Conservation (phyloP, 2,329 filamentous ascomycete species). For the Sphaceloma murrayae region DNA sequence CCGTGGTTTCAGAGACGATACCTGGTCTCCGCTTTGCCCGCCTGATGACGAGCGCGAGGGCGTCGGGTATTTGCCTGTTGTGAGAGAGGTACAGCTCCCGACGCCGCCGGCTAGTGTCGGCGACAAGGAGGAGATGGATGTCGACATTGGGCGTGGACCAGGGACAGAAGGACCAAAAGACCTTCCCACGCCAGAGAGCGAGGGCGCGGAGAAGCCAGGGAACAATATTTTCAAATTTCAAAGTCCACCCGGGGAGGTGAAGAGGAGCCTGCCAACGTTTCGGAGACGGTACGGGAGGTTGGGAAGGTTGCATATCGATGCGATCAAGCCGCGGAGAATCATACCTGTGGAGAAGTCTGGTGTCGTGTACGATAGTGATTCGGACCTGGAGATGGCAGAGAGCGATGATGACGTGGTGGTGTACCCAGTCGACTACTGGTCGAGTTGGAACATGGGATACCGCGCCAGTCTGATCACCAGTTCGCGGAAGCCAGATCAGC, state of each 20-base stretch:
- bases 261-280: slow-evolving; percentile 50
- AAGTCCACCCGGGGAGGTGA: slow-evolving; percentile 18
- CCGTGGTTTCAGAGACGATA: slow-evolving; percentile 77
- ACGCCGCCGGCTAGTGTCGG: slow-evolving; percentile 40
- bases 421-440: slow-evolving; percentile 65
- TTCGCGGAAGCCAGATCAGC: slow-evolving; percentile 15
- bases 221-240: slow-evolving; percentile 20
- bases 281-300: slow-evolving; percentile 75
- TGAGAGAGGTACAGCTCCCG: slow-evolving; percentile 29
- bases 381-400: slow-evolving; percentile 44
- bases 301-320: slow-evolving; percentile 80
- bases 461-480: slow-evolving; percentile 40
- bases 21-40: slow-evolving; percentile 73
- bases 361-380: slow-evolving; percentile 65
- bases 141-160: background rate
- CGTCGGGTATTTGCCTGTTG: slow-evolving; percentile 24
- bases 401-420: slow-evolving; percentile 67
- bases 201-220: slow-evolving; percentile 22
- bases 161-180: slow-evolving; percentile 23
- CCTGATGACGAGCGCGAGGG: slow-evolving; percentile 47
- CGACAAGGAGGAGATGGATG: slow-evolving; percentile 27
- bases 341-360: slow-evolving; percentile 22
- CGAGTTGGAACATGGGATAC: slow-evolving; percentile 48
- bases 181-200: slow-evolving; percentile 21
- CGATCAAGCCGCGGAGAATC: slow-evolving; percentile 24